Evolutionary conservation across 2,329 filamentous ascomycete species (phyloP), one percentile per base, ranked within the genome.

Genomic region (Colletotrichum neosansevieriae): DNA sequence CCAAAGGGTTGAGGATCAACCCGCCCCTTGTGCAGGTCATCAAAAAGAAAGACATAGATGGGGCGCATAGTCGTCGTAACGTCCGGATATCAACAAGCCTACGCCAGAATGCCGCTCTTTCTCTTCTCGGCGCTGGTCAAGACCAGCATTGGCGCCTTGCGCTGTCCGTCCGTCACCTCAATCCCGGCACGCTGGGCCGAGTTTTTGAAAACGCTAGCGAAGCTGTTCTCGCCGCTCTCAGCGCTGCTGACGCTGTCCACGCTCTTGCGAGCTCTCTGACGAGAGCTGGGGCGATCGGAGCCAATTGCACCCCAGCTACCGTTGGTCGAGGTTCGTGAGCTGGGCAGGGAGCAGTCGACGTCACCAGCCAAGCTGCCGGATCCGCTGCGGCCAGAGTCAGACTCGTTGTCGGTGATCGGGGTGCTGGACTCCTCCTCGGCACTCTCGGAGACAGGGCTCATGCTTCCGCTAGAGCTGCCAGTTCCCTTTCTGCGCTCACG

Each of bases 81-180:
- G 68, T 67, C 62, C 38, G 32, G 42, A 24, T 21, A 44, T 24
- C 49, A 54, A 58, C 63, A 67, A 63, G 49, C 45, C 57, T 70
- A 70, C n/a, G 69, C 64, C 60, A 67, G 40, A n/a, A 68, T 59
- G 71, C 79, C 76, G 80, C 88, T 91, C 86, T 94, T 97, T 80
- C 94, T 92, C 88, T 97, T 97, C 84, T 97, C 94, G 71, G 90
- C 92, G 78, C 91, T 94, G 73, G 92, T 94, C 73, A 98, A 87
- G 73, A 98, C 92, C 76, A 97, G 89, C 85, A 94, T 91, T 61
- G 94, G 92, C 73, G 92, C 92, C 84, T 91, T 94, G 81, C 94
- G 93, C 80, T 93, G 89, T 67, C 86, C 85, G 71, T 88, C 85
- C 58, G 81, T 79, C 47, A 82, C 82, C 74, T 89, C 85, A 78